Percentiles rank a stretch among this genome's conserved stretches.
These are phyloP conservation scores for Trametes cinnabarina DNA, from an alignment of 768 basidiomycete genomes.

Conservation along the genomic window DNA sequence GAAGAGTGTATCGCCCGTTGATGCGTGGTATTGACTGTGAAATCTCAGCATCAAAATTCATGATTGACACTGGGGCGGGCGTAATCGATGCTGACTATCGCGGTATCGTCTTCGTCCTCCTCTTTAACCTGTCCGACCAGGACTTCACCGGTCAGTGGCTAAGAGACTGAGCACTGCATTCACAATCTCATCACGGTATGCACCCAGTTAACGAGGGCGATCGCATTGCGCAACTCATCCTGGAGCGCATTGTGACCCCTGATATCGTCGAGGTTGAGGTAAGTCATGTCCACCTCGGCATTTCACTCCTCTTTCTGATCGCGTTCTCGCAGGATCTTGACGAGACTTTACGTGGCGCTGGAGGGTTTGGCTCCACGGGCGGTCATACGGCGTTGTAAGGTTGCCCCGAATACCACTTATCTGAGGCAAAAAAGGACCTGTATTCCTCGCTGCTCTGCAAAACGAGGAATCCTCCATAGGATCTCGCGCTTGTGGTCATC, in stretches of 20 bases:
- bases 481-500: too few species aligned
- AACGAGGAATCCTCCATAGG: too few species aligned
- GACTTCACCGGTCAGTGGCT: conserved; percentile 73
- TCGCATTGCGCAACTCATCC: conserved; percentile 91
- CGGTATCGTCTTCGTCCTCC: conserved; percentile 83
- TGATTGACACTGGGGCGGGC: conserved; percentile 97
- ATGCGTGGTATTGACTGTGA: not conserved
- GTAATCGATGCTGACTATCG: conserved; percentile 97
- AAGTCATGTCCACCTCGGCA: conserved; percentile 25
- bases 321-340: conserved; percentile 63
- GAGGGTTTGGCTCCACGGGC: conserved; percentile 95
- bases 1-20: not conserved
- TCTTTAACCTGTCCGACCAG: conserved; percentile 89
- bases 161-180: not conserved
- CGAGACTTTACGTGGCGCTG: conserved; percentile 77
- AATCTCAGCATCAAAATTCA: conserved; percentile 84
- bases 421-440: too few species aligned
- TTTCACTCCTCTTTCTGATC: not conserved
- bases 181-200: not conserved
- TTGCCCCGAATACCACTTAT: too few species aligned
- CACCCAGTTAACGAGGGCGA: conserved; percentile 84
- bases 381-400: conserved; percentile 62
- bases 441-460: too few species aligned
- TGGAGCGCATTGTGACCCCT: conserved; percentile 87
- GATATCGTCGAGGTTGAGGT: conserved; percentile 85